Evolutionary conservation across 176 grass and related monocot species (phyloP).

Genomic region (Neostapfia colusana): DNA sequence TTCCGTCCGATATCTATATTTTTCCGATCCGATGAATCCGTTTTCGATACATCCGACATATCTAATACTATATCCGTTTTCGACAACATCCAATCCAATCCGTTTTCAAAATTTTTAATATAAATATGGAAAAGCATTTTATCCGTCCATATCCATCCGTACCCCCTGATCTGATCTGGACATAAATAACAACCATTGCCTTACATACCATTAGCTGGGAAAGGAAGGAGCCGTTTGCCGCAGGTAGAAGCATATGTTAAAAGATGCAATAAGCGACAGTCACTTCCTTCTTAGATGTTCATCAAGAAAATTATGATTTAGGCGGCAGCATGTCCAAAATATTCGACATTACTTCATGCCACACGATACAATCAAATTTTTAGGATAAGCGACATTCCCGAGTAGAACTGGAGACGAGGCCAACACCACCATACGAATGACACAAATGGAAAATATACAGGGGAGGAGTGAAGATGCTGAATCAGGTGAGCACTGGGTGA

Average conservation of each 20-base stretch:
- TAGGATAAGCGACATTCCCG: slow-evolving; percentile 30
- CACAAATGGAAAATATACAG: slow-evolving; percentile 51
- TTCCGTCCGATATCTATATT: too few species aligned
- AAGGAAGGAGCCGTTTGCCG: too few species aligned
- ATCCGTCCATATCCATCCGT: too few species aligned
- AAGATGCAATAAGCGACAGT: background rate
- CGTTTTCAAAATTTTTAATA: too few species aligned
- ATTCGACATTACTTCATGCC: slow-evolving; percentile 34
- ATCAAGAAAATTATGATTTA: slow-evolving; percentile 24
- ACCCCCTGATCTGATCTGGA: too few species aligned
- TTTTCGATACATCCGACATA: too few species aligned
- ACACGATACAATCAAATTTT: slow-evolving; percentile 43
- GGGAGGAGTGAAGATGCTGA: slow-evolving; percentile 38
- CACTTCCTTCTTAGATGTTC: slow-evolving; percentile 25
- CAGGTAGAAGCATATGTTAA: background rate
- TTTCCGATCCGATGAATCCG: too few species aligned
- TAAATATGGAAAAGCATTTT: too few species aligned
- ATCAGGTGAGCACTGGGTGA: slow-evolving; percentile 10
- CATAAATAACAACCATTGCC: too few species aligned
- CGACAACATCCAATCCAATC: too few species aligned
- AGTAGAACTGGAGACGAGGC: slow-evolving; percentile 33
- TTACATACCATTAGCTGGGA: too few species aligned
- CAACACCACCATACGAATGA: slow-evolving; percentile 45
- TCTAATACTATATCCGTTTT: too few species aligned
- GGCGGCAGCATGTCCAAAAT: slow-evolving; percentile 41